Percentiles rank a stretch among this genome's conserved stretches.
Evolutionary conservation across 805 yeast species (phyloP).

Genomic region (Groenewaldozyma salmanticensis): DNA sequence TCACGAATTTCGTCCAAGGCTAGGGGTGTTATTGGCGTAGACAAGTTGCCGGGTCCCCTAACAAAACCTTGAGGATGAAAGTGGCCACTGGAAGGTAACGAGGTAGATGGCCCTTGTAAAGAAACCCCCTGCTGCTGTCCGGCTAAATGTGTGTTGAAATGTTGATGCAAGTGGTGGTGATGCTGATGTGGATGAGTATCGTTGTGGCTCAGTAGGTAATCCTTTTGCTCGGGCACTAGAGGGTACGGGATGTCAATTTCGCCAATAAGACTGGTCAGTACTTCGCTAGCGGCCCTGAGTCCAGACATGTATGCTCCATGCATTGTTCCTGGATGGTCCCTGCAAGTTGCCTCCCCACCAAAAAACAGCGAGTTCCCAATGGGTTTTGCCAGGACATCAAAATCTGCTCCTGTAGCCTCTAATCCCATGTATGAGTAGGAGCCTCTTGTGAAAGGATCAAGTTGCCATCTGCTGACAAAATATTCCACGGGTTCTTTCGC

Average conservation of each 20-base stretch:
- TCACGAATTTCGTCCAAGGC: background rate
- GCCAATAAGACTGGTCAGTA: conserved; percentile 31
- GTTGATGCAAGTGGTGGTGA: conserved; percentile 5
- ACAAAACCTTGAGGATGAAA: background rate
- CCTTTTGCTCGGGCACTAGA: conserved; percentile 17
- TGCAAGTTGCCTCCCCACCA: conserved; percentile 37
- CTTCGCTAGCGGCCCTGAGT: conserved; percentile 33
- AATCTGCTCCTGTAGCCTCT: conserved; percentile 35
- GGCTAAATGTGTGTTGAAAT: conserved; percentile 5
- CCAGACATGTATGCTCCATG: conserved; percentile 37
- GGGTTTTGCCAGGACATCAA: conserved; percentile 32
- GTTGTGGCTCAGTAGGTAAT: background rate
- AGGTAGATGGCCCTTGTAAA: background rate
- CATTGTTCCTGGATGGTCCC: conserved; percentile 33
- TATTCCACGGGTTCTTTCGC: conserved; percentile 24
- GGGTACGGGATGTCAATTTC: conserved; percentile 31
- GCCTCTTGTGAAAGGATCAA: conserved; percentile 70
- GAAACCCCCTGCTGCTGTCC: too few species aligned
- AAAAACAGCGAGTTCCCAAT: conserved; percentile 29
- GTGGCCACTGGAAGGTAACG: background rate
- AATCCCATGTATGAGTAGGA: conserved; percentile 48
- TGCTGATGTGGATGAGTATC: conserved; percentile 6
- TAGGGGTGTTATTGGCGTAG: too few species aligned
- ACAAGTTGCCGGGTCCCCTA: too few species aligned
- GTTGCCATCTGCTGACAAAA: conserved; percentile 64